Evolutionary conservation across 1,284 basidiomycete genomes (phyloP), one percentile per base, ranked within the genome.

Genomic region (Ustilago vetiveriae): DNA sequence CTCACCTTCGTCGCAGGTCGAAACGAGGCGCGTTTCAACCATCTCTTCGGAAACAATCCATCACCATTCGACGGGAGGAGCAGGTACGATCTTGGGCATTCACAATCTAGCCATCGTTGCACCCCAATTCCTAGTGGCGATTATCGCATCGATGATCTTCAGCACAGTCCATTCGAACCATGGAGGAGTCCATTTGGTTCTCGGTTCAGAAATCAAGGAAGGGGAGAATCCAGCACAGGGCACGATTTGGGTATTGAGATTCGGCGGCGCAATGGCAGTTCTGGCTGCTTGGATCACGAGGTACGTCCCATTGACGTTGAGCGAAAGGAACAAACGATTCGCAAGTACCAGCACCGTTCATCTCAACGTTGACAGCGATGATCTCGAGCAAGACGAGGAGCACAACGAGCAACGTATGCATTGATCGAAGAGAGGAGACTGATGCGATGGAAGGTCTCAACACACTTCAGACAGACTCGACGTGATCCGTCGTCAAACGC

Each of bases 21-120:
- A n/a, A n/a, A n/a, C n/a, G n/a, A n/a, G 14, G 36, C n/a, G 19
- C 17, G 19, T 19, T 35, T 35, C 32, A 16, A 11, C 32, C 17
- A 29, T 30, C 27, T 14, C 16, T 9, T 19, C 22, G n/a, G 22
- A 38, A 9, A 29, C 13, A n/a, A 19, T 9, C 13, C n/a, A 87
- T 88, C 9, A 8, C 17, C n/a, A 37, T 7, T 4, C 36, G 1
- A 14, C 53, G 1, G 48, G 50, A 6, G 84, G 90, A 39, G 90
- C 92, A 0, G 94, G 94, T n/a, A 94, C 94, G 1, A 90, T 97
- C 41, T 86, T 97, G 41, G 94, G 94, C 3, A 94, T 98, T 37
- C 94, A 98, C 82, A 97, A 97, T 77, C 85, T 97, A 6, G 91
- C 94, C 3, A 51, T 65, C 36, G 62, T 70, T 3, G 51, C 63